Evolutionary conservation across 2,329 filamentous ascomycete species (phyloP), one percentile per base, ranked within the genome.

Genomic region (Penicillium palitans): DNA sequence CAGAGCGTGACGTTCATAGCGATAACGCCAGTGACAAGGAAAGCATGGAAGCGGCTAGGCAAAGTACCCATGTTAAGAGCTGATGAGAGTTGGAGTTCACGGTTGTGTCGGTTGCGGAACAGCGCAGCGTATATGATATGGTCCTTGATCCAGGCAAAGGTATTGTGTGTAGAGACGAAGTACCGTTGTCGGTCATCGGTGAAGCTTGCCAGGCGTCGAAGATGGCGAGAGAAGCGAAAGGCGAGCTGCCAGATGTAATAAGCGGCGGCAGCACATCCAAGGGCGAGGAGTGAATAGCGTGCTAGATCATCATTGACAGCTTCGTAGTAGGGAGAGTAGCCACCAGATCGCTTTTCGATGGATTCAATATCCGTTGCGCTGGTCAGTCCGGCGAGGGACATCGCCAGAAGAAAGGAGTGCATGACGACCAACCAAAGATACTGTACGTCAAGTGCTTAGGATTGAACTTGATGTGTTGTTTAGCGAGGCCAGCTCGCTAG

Each of bases 151-250:
- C 61, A 92, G 79, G 64, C 86, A 83, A 66, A 96, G 79, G 52
- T 71, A 6, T 64, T 60, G 33, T 77, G 65, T 6, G 89, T 83
- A 25, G 80, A 78, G 46, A 87, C 83, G 71, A 93, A 96, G 78
- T 91, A 96, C 60, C 84, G 82, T 74, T 96, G 92, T 1, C 82
- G 88, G 63, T 90, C 88, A 77, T 91, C 91, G 77, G 84, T 88
- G 64, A 96, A 83, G 69, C 87, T 91, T 42, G 89, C 83, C 45
- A 96, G 81, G 27, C 84, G 88, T 62, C 92, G 86, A 39, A 93
- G 79, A 70, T 95, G 88, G 65, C 83, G 85, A 58, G 84, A 79
- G 57, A 89, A 76, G 55, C 83, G 81, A 51, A 86, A 81, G 55
- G 80, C 75, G 62, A 87, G 73, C 61, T 88, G 86, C 84, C 90